Evolutionary conservation across 2,329 filamentous ascomycete species (phyloP), one percentile per base, ranked within the genome.

Genomic region (Fusarium pseudoanthophilum): DNA sequence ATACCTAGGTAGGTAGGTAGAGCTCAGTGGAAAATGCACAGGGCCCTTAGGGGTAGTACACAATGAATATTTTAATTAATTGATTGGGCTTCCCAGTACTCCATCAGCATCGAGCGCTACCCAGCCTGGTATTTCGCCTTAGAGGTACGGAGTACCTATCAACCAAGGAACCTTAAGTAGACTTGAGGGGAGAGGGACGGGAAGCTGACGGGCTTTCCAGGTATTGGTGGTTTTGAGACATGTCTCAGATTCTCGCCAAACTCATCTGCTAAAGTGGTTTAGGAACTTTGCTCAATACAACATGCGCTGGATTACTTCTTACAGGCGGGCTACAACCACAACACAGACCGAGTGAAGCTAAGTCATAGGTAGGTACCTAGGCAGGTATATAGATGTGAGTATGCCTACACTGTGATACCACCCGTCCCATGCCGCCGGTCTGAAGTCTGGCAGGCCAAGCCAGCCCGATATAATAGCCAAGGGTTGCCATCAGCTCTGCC

Each of bases 191-290:
- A 36, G 45, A 63, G 65, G 59, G 59, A 63, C 15, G 48, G 45
- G 40, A 69, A 70, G 59, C 61, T 67, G 67, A 65, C 62, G 46
- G 43, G 36, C 49, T 63, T 65, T 60, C 57, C 37, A 56, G 51
- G 64, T 57, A 46, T 61, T 67, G 66, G 60, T 52, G 57, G 71
- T 52, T 73, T 74, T 74, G 60, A 40, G 60, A 56, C 15, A 21
- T 69, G 71, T 74, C 72, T 74, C 71, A 69, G 67, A 73, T 69
- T 71, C 64, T 53, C 61, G 68, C 42, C 58, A 71, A 67, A 56
- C 24, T 37, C 56, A 46, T 45, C 52, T 55, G 45, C 56, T 55
- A 49, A 48, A 66, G 52, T 69, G 51, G 58, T 45, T 39, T 39
- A 55, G 30, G 39, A 45, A 39, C 28, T 45, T 45, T 48, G 32